Evolutionary conservation across 306 rosid genomes (phyloP).

Genomic region (Cucurbita maxima): DNA sequence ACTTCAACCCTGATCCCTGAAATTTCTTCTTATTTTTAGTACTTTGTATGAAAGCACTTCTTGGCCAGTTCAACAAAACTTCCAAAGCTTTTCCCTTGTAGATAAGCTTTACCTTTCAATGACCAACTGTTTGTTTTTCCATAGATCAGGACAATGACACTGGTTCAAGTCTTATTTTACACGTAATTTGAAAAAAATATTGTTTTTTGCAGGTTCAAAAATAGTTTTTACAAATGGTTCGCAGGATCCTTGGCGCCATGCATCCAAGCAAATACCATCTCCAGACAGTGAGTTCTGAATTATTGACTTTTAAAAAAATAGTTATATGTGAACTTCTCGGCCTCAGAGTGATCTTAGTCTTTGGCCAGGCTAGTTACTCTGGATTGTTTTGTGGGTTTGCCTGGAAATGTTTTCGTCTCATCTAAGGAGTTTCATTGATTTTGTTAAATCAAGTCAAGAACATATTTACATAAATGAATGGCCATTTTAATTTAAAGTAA

Average conservation of each 20-base stretch:
- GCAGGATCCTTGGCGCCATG: constrained; percentile 98
- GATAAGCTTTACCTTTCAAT: background rate
- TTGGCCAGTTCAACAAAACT: background rate
- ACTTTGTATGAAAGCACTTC: background rate
- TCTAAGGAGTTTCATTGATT: background rate
- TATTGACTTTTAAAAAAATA: background rate
- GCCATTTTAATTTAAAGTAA: background rate
- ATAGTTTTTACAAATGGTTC: constrained; percentile 83
- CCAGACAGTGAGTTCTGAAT: constrained; percentile 55
- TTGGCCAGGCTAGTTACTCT: background rate
- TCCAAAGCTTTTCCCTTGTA: background rate
- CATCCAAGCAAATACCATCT: constrained; percentile 71
- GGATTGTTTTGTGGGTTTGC: background rate
- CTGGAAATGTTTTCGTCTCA: background rate
- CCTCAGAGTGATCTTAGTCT: background rate
- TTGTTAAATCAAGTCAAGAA: background rate
- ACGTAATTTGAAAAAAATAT: background rate
- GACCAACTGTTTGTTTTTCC: background rate
- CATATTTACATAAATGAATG: background rate
- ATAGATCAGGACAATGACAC: background rate
- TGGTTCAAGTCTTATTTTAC: background rate
- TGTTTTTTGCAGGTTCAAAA: constrained; percentile 54
- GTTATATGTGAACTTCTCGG: background rate
- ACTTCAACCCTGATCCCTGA: background rate
- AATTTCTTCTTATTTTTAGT: background rate